These are phyloP conservation scores for Gnaphalium uliginosum DNA, from an alignment of 129 eudicot genomes.

Conservation along the genomic window DNA sequence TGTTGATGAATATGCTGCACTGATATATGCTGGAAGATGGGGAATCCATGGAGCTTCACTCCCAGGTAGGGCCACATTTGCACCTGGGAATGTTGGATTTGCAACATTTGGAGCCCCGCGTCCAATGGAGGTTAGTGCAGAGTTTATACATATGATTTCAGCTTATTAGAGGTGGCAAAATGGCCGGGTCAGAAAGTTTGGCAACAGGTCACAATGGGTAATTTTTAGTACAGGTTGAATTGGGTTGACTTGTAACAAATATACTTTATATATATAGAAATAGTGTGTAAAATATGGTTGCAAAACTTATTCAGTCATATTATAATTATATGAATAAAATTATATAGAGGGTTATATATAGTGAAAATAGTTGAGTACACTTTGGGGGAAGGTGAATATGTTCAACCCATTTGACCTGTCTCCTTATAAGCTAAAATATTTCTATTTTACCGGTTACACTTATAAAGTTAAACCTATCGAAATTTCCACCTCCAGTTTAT, in stretches of 20 bases:
- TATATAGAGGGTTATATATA: background rate
- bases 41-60: constrained; percentile 87
- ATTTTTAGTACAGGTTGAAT: too few relatives aligned
- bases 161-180: background rate
- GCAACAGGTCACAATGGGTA: background rate
- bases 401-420: background rate
- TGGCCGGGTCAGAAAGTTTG: background rate
- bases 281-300: background rate
- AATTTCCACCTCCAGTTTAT: background rate
- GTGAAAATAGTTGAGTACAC: background rate
- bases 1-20: constrained; percentile 85
- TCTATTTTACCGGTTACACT: background rate
- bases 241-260: too few relatives aligned
- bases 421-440: background rate
- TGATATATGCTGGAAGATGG: constrained; percentile 90
- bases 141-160: constrained; percentile 1
- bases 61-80: constrained; percentile 94
- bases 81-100: constrained; percentile 96
- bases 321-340: too few relatives aligned
- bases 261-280: too few relatives aligned
- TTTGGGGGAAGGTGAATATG: background rate
- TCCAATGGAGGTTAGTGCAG: constrained; percentile 79
- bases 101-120: constrained; percentile 97
- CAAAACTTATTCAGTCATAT: too few relatives aligned
- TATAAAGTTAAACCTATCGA: background rate